phyloP scores from a whole-genome alignment of 2,329 filamentous ascomycete genomes.

The Trichothecium roseum region DNA sequence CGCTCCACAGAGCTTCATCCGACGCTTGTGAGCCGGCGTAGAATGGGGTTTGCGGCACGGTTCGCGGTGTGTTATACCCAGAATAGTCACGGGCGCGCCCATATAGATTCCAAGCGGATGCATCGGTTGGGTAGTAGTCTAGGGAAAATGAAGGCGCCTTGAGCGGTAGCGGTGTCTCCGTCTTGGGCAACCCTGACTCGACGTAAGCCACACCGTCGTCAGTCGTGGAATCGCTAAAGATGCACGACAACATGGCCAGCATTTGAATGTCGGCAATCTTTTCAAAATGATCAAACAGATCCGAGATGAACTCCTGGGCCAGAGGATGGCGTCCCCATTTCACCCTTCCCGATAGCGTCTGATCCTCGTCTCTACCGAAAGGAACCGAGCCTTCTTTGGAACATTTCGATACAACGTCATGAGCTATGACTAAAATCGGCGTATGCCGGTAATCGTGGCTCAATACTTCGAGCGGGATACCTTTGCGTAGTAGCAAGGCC shows the following conservation, averaged over 20 bases:
- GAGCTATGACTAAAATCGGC: slow-evolving; percentile 60
- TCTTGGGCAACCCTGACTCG: slow-evolving; percentile 44
- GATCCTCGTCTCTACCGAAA: background rate
- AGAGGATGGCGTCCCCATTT: slow-evolving; percentile 60
- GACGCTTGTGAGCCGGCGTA: slow-evolving; percentile 47
- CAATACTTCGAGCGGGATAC: slow-evolving; percentile 60
- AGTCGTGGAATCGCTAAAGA: slow-evolving; percentile 52
- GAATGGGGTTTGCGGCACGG: slow-evolving; percentile 43
- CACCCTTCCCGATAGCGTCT: slow-evolving; percentile 43
- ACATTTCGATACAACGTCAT: slow-evolving; percentile 40
- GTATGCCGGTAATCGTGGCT: slow-evolving; percentile 42
- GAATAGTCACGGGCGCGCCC: slow-evolving; percentile 44
- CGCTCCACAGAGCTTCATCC: slow-evolving; percentile 40
- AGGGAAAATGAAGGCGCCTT: slow-evolving; percentile 57
- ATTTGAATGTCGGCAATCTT: slow-evolving; percentile 55
- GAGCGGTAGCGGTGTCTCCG: slow-evolving; percentile 52
- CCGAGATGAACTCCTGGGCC: slow-evolving; percentile 47
- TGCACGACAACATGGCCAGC: slow-evolving; percentile 61
- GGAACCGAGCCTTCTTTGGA: background rate
- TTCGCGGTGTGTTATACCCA: slow-evolving; percentile 44
- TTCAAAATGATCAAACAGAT: slow-evolving; percentile 56
- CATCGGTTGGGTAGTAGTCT: slow-evolving; percentile 54
- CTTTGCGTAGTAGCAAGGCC: slow-evolving; percentile 64
- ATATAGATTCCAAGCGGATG: slow-evolving; percentile 40
- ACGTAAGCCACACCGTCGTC: slow-evolving; percentile 47